Conservation (phyloP, 176 grass and related monocot genomes). For the Thalia dealbata region DNA sequence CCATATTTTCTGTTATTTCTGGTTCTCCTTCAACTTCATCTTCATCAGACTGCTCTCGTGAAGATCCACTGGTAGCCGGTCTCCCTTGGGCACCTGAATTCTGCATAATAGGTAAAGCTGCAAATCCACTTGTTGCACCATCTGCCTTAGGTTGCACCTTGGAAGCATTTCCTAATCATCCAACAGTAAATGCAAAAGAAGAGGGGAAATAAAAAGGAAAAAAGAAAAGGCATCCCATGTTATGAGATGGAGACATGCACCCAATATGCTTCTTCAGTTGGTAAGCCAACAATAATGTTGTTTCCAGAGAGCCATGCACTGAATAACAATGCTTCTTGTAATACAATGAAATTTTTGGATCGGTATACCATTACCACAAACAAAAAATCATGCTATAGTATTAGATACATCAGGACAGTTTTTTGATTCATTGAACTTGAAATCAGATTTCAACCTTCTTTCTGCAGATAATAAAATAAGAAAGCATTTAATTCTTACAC, state of each 20-base stretch:
- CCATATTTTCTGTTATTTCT: slow-evolving; percentile 38
- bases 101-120: slow-evolving; percentile 32
- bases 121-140: slow-evolving; percentile 20
- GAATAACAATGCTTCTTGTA: no score
- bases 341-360: neutral
- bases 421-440: neutral
- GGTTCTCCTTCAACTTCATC: slow-evolving; percentile 53
- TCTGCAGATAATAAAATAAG: neutral
- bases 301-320: neutral
- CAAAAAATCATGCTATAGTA: neutral
- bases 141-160: slow-evolving; percentile 19
- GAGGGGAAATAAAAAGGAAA: slow-evolving; percentile 1
- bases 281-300: neutral
- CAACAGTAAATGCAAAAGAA: slow-evolving; percentile 4
- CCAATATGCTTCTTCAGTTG: neutral
- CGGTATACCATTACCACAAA: neutral
- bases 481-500: neutral
- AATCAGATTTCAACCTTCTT: neutral
- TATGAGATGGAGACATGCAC: neutral
- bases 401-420: neutral
- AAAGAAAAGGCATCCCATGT: neutral
- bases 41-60: slow-evolving; percentile 48
- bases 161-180: slow-evolving; percentile 14
- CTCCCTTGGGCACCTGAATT: slow-evolving; percentile 22
- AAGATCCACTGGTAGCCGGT: slow-evolving; percentile 45